Conservation (phyloP, 2,329 filamentous ascomycete species). For the Trichoderma brevicompactum region DNA sequence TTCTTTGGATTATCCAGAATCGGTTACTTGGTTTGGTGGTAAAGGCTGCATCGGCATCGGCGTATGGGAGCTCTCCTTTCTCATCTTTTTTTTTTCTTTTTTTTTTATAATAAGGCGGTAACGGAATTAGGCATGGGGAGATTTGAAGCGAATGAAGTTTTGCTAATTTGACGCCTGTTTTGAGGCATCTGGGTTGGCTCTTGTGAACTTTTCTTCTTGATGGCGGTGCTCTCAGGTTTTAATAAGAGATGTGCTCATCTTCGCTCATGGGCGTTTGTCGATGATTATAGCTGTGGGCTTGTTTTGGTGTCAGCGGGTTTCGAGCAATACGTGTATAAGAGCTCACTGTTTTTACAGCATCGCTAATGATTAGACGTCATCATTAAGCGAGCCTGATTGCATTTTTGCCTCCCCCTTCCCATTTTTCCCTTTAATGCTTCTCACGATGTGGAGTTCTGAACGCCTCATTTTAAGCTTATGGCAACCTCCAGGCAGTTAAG, state of each 20-base stretch:
- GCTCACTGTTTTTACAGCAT: slow-evolving; percentile 8
- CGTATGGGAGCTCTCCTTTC: slow-evolving; percentile 8
- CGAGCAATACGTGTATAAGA: neutral
- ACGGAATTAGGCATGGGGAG: slow-evolving; percentile 13
- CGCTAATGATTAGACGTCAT: neutral
- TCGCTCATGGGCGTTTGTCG: neutral
- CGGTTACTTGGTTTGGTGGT: slow-evolving; percentile 16
- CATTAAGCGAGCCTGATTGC: neutral
- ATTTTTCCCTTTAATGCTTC: neutral
- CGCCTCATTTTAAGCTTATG: slow-evolving; percentile 51
- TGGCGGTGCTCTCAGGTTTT: neutral
- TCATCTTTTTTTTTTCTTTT: neutral
- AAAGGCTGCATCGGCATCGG: slow-evolving; percentile 26
- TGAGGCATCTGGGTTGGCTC: neutral
- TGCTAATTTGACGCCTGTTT: slow-evolving; percentile 11
- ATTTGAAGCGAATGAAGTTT: slow-evolving; percentile 4
- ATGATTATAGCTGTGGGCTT: neutral
- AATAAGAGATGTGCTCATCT: neutral
- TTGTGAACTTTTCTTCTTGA: neutral
- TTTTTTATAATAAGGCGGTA: slow-evolving; percentile 12
- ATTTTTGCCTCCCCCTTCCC: neutral
- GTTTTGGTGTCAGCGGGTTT: slow-evolving; percentile 17
- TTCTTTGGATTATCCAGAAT: slow-evolving; percentile 2
- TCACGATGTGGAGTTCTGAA: neutral
- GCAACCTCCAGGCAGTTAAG: slow-evolving; percentile 57